phyloP scores from a whole-genome alignment of 495 filamentous ascomycete genomes.

The Thermothielavioides terrestris region DNA sequence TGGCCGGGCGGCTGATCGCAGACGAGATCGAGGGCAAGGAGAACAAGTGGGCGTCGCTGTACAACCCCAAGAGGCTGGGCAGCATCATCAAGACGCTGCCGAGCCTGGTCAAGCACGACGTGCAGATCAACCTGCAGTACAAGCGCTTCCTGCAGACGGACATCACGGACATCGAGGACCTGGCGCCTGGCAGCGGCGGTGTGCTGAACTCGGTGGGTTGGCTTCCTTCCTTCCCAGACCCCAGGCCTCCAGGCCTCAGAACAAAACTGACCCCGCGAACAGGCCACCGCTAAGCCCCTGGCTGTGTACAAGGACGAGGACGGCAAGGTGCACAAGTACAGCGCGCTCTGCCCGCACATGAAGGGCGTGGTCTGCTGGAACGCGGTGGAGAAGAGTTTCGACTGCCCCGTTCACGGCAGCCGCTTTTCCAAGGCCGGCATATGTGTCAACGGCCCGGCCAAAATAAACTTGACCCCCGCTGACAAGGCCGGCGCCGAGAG shows the following conservation, averaged over 20 bases:
- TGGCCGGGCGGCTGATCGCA: slow-evolving; percentile 45
- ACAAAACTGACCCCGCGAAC: neutral
- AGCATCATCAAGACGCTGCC: slow-evolving; percentile 30
- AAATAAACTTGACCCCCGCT: slow-evolving; percentile 24
- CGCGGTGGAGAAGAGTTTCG: slow-evolving; percentile 45
- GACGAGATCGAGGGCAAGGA: slow-evolving; percentile 43
- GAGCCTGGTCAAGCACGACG: slow-evolving; percentile 33
- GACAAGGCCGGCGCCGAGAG: slow-evolving; percentile 14
- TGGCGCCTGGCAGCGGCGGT: slow-evolving; percentile 39
- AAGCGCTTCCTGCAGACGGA: slow-evolving; percentile 47
- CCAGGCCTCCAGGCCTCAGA: too few species aligned
- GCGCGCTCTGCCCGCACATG: slow-evolving; percentile 50
- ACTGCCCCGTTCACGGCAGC: slow-evolving; percentile 47
- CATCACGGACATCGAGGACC: slow-evolving; percentile 49
- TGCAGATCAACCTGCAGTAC: slow-evolving; percentile 50
- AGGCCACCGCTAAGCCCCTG: slow-evolving; percentile 31
- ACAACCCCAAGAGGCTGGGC: slow-evolving; percentile 37
- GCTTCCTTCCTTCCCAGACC: neutral
- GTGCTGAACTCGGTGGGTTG: slow-evolving; percentile 40
- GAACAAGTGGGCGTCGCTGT: slow-evolving; percentile 44
- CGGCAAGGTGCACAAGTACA: slow-evolving; percentile 41
- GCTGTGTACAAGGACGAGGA: slow-evolving; percentile 51
- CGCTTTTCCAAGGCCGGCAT: slow-evolving; percentile 46
- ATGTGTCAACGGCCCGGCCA: slow-evolving; percentile 44
- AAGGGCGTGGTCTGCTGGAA: slow-evolving; percentile 52